Percentiles rank a stretch among this genome's conserved stretches.
Conservation (phyloP, 768 basidiomycete genomes). For the Boletus fagicola region DNA sequence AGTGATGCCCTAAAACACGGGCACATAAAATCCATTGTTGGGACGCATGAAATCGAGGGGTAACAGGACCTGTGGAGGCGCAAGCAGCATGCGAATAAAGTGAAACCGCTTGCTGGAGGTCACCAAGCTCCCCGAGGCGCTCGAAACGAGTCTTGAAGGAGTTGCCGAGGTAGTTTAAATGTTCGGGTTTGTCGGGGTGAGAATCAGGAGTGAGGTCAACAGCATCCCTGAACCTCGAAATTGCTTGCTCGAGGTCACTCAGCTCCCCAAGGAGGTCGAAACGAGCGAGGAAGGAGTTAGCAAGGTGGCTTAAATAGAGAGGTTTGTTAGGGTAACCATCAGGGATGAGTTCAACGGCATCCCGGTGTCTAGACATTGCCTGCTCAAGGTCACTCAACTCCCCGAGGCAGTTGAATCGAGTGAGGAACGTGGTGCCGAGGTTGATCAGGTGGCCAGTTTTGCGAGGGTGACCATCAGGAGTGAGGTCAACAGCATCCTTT, state of each 20-base stretch:
- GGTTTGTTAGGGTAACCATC: no score
- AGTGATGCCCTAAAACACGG: no score
- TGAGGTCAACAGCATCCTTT: background rate
- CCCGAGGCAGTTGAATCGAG: background rate
- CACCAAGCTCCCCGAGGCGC: background rate
- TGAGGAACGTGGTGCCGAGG: background rate
- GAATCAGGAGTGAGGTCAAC: background rate
- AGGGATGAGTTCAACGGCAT: no score
- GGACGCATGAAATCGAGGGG: no score
- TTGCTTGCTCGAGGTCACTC: background rate
- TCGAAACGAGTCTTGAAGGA: background rate
- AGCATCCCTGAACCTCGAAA: background rate
- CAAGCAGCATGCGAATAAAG: no score
- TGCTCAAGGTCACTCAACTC: background rate
- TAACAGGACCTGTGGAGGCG: no score
- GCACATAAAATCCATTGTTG: no score
- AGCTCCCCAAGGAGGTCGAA: background rate
- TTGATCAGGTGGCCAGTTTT: background rate
- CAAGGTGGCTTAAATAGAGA: no score
- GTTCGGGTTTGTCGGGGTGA: no score
- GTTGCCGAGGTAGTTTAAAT: no score
- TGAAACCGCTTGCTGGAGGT: background rate
- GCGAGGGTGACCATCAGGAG: background rate
- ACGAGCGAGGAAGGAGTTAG: no score
- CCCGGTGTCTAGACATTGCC: background rate